phyloP scores from a whole-genome alignment of 306 rosid genomes.

The Lablab purpureus region DNA sequence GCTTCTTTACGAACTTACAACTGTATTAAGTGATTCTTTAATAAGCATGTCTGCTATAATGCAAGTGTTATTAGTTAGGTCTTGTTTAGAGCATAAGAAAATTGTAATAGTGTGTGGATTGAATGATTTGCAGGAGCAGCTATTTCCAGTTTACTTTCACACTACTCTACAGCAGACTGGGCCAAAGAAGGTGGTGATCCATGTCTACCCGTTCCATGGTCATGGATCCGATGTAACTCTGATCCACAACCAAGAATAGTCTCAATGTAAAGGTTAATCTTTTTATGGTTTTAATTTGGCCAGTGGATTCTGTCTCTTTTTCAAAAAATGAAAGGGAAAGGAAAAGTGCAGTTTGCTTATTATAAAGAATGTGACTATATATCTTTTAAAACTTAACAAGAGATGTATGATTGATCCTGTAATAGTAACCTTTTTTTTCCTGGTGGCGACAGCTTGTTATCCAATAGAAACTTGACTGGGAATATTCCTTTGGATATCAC shows the following conservation, averaged over 20 bases:
- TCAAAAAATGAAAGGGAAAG: neutral
- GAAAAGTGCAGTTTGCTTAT: conserved; percentile 15
- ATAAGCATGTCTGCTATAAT: neutral
- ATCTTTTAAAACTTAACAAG: conserved; percentile 25
- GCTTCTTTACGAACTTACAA: conserved; percentile 32
- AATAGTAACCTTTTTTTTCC: conserved; percentile 41
- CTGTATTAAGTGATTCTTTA: conserved; percentile 10
- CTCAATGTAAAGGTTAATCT: conserved; percentile 72
- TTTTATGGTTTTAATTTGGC: conserved; percentile 33
- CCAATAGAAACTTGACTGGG: conserved; percentile 79
- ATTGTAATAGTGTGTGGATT: conserved; percentile 33
- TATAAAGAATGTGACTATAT: conserved; percentile 17
- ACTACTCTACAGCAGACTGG: conserved; percentile 73
- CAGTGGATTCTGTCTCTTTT: conserved; percentile 1
- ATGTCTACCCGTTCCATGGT: conserved; percentile 94
- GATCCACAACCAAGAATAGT: conserved; percentile 80
- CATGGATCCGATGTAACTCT: conserved; percentile 89
- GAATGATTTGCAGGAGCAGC: conserved; percentile 59
- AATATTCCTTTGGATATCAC: conserved; percentile 72
- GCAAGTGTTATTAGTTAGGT: conserved; percentile 18
- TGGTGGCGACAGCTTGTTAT: conserved; percentile 69
- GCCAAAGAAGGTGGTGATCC: conserved; percentile 95
- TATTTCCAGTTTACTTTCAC: conserved; percentile 66
- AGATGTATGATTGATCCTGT: conserved; percentile 25
- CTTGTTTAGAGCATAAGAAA: conserved; percentile 34